Percentiles rank a stretch among this genome's conserved stretches.
phyloP scores from a whole-genome alignment of 345 rosid genomes.

The Toxicodendron radicans region DNA sequence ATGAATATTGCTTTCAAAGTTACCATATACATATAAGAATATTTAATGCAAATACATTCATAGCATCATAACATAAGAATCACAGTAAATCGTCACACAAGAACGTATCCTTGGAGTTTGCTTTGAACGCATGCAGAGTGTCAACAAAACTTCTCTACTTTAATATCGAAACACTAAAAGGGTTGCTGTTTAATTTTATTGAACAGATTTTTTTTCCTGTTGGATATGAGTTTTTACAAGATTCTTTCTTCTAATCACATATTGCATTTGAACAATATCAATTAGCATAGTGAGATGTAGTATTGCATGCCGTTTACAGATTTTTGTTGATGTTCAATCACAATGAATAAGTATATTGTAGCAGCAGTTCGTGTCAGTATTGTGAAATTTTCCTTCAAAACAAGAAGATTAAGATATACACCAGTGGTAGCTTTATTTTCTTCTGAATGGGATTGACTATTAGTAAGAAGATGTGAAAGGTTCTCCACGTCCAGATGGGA shows the following conservation, averaged over 20 bases:
- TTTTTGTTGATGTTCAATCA: not conserved
- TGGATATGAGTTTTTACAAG: not conserved
- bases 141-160: not conserved
- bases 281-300: not conserved
- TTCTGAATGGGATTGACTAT: not conserved
- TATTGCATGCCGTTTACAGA: too few relatives aligned
- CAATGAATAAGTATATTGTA: not conserved
- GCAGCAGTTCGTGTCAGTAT: not conserved
- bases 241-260: too few relatives aligned
- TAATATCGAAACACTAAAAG: not conserved
- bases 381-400: not conserved
- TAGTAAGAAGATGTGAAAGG: not conserved
- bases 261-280: not conserved
- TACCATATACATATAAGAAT: not conserved
- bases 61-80: not conserved
- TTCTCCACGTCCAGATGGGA: too few relatives aligned
- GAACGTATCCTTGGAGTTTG: too few relatives aligned
- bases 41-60: not conserved
- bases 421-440: not conserved
- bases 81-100: too few relatives aligned
- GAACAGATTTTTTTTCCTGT: not conserved
- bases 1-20: not conserved
- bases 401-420: not conserved
- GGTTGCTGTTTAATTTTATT: not conserved
- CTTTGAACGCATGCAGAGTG: too few relatives aligned